Evolutionary conservation across 768 basidiomycete genomes (phyloP).

Genomic region (Boletus subcaerulescens): DNA sequence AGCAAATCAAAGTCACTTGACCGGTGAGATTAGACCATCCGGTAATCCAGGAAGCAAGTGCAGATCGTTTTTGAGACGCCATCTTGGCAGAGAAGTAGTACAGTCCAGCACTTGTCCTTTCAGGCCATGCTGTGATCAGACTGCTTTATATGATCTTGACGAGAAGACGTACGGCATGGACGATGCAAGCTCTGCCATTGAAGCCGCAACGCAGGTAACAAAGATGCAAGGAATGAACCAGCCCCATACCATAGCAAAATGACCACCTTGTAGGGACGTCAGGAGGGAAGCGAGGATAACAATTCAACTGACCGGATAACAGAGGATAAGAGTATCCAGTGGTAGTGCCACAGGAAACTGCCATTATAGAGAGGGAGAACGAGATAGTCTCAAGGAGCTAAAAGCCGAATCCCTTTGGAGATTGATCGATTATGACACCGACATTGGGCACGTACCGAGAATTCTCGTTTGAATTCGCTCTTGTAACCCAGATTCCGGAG

Average conservation of each 20-base stretch:
- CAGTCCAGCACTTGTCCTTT: conserved; percentile 25
- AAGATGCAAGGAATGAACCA: conserved; percentile 15
- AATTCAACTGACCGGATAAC: conserved; percentile 10
- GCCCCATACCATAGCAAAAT: conserved; percentile 23
- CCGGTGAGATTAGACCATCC: conserved; percentile 30
- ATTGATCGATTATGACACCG: not conserved
- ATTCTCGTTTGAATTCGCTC: conserved; percentile 26
- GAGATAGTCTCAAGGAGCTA: conserved; percentile 25
- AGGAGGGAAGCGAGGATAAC: not conserved
- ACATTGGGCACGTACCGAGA: conserved; percentile 14
- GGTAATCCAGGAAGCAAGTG: conserved; percentile 28
- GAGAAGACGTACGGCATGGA: conserved; percentile 3
- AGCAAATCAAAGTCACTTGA: conserved; percentile 27
- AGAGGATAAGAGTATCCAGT: conserved; percentile 4
- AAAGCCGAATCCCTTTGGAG: not conserved
- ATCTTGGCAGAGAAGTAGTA: conserved; percentile 30
- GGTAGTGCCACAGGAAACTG: conserved; percentile 22
- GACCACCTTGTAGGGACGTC: conserved; percentile 4
- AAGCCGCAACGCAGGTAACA: conserved; percentile 10
- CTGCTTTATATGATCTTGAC: not conserved
- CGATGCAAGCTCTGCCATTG: conserved; percentile 8
- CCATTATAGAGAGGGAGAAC: conserved; percentile 23
- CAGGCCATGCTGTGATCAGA: too few relatives aligned
- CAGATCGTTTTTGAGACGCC: conserved; percentile 21
- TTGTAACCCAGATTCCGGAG: conserved; percentile 25